Evolutionary conservation across 2,329 filamentous ascomycete genomes (phyloP).

Genomic region (Exophiala sp.): DNA sequence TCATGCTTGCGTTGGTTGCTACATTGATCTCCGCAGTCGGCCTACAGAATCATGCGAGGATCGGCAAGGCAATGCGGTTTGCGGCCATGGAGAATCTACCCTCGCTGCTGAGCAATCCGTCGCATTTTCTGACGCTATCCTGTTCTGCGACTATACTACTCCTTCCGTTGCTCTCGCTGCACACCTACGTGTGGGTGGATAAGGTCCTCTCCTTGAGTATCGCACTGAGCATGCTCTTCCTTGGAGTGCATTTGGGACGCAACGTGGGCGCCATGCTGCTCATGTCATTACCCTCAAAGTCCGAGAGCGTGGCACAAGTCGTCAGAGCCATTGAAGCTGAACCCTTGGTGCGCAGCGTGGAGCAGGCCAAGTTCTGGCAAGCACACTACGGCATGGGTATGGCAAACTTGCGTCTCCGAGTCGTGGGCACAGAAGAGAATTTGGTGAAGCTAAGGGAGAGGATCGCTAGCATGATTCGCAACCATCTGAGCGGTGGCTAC

Average conservation of each 20-base stretch:
- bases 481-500: constrained; percentile 80
- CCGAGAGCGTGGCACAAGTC: constrained; percentile 61
- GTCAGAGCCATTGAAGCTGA: constrained; percentile 79
- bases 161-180: constrained; percentile 71
- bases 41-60: constrained; percentile 83
- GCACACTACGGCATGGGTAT: constrained; percentile 96
- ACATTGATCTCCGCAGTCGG: constrained; percentile 82
- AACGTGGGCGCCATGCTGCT: constrained; percentile 89
- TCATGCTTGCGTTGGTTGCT: constrained; percentile 71
- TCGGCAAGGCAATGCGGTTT: constrained; percentile 85
- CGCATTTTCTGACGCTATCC: constrained; percentile 86
- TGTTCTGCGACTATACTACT: constrained; percentile 76
- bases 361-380: constrained; percentile 96
- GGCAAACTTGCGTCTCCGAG: constrained; percentile 80
- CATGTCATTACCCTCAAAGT: constrained; percentile 69
- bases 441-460: constrained; percentile 68
- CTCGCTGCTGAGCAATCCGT: constrained; percentile 85
- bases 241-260: constrained; percentile 76
- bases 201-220: constrained; percentile 73
- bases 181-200: constrained; percentile 79
- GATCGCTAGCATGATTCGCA: constrained; percentile 72
- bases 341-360: constrained; percentile 65
- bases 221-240: constrained; percentile 77
- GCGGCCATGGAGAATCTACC: constrained; percentile 75
- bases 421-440: constrained; percentile 61